Evolutionary conservation across 352 stramenopile species (phyloP).

Genomic region (Pythium brassicae): DNA sequence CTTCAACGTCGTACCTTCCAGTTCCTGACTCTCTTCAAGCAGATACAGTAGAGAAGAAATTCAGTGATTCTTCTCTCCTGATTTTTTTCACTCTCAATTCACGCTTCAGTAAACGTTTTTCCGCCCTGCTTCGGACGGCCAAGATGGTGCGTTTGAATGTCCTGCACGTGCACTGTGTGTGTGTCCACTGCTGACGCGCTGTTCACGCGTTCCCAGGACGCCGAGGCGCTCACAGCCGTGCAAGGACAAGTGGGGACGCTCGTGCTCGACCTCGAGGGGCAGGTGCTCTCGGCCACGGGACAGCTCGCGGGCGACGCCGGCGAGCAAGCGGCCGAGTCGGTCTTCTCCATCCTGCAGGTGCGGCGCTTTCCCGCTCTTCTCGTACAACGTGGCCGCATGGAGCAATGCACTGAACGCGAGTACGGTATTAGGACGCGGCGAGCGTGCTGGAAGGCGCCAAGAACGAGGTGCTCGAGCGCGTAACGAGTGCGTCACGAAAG

Average conservation of each 20-base stretch:
- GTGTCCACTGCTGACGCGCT: neutral
- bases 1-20: too few species aligned
- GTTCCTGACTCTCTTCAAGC: too few species aligned
- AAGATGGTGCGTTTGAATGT: too few species aligned
- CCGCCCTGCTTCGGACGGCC: too few species aligned
- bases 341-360: slow-evolving; percentile 66
- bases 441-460: slow-evolving; percentile 46
- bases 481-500: slow-evolving; percentile 39
- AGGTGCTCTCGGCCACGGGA: slow-evolving; percentile 60
- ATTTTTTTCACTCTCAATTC: too few species aligned
- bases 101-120: too few species aligned
- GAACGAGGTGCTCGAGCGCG: slow-evolving; percentile 57
- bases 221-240: slow-evolving; percentile 38
- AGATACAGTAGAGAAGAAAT: too few species aligned
- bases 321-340: slow-evolving; percentile 46
- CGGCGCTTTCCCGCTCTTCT: neutral
- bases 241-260: slow-evolving; percentile 56
- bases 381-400: neutral
- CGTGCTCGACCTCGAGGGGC: slow-evolving; percentile 51
- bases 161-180: too few species aligned
- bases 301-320: slow-evolving; percentile 46
- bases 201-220: slow-evolving; percentile 29
- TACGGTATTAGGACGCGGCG: slow-evolving; percentile 33
- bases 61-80: too few species aligned
- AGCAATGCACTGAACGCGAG: neutral